These are phyloP conservation scores for Lipomyces yamanashiensis DNA, from an alignment of 805 yeast species.

Conservation along the genomic window DNA sequence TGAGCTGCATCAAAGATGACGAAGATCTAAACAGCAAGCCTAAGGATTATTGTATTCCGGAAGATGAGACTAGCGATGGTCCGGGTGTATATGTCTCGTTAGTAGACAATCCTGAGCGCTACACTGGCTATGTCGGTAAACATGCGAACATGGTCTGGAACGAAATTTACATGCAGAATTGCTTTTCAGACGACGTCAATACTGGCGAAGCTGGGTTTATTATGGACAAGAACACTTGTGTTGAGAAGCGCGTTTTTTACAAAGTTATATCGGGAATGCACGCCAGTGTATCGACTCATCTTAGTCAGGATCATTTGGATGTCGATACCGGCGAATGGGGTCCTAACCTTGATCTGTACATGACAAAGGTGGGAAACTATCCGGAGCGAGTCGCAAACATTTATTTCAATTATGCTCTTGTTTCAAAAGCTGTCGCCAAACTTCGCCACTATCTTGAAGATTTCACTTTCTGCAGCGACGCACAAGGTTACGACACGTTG, in stretches of 20 bases:
- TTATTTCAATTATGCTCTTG: conserved; percentile 88
- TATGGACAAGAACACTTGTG: conserved; percentile 60
- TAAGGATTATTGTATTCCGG: conserved; percentile 51
- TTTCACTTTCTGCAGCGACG: conserved; percentile 53
- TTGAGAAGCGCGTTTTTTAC: conserved; percentile 87
- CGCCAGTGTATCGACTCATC: conserved; percentile 90
- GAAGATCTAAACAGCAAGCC: conserved; percentile 55
- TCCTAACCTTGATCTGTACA: conserved; percentile 79
- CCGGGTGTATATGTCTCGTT: conserved; percentile 77
- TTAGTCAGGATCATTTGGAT: conserved; percentile 80
- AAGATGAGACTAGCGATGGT: conserved; percentile 44
- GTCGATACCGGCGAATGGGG: conserved; percentile 76
- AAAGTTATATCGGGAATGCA: conserved; percentile 91
- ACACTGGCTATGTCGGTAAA: conserved; percentile 93
- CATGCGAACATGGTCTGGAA: conserved; percentile 93
- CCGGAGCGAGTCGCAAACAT: conserved; percentile 89
- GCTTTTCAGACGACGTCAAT: conserved; percentile 58
- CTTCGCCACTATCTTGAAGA: conserved; percentile 58
- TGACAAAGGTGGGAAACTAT: conserved; percentile 85
- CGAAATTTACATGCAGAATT: conserved; percentile 88
- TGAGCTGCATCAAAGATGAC: conserved; percentile 40
- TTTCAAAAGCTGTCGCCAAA: conserved; percentile 79
- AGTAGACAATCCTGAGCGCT: conserved; percentile 89
- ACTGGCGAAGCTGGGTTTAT: conserved; percentile 30
- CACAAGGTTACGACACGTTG: conserved; percentile 48